Conservation (phyloP, 2,329 filamentous ascomycete species). For the Penicillium rolfsii region DNA sequence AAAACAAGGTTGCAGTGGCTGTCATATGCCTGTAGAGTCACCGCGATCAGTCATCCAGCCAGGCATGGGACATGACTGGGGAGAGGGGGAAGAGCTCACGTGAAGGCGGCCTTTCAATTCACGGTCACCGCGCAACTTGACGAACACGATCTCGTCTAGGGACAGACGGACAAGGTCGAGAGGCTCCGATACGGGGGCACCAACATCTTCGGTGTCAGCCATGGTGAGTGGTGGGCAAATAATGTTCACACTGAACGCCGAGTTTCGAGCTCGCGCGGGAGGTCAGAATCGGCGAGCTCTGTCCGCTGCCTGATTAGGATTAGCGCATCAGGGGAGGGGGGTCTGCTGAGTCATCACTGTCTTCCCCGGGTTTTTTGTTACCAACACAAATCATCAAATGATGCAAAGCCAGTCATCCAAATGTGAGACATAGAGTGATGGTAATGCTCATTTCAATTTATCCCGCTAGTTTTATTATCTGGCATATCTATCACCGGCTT, state of each 20-base stretch:
- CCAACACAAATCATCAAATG: neutral
- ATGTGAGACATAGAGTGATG: neutral
- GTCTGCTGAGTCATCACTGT: slow-evolving; percentile 22
- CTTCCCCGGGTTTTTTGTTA: slow-evolving; percentile 26
- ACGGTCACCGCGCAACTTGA: slow-evolving; percentile 93
- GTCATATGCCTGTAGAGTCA: slow-evolving; percentile 77
- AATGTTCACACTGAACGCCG: neutral
- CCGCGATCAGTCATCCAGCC: slow-evolving; percentile 23
- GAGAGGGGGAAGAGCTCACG: slow-evolving; percentile 61
- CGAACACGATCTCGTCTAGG: slow-evolving; percentile 93
- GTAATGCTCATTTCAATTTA: neutral
- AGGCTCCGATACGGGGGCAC: slow-evolving; percentile 78
- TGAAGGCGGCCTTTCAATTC: slow-evolving; percentile 95
- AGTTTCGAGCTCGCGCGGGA: neutral
- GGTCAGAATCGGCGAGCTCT: slow-evolving; percentile 29
- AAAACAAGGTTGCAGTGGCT: slow-evolving; percentile 97
- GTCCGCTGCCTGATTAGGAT: slow-evolving; percentile 19
- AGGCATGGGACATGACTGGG: neutral
- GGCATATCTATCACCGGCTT: neutral
- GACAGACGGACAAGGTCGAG: slow-evolving; percentile 94
- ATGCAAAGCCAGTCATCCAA: neutral
- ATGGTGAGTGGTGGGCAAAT: slow-evolving; percentile 52
- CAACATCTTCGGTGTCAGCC: slow-evolving; percentile 80
- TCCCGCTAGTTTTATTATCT: neutral
- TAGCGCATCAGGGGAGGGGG: slow-evolving; percentile 14